Percentiles rank a stretch among this genome's conserved stretches.
Conservation (phyloP, 805 yeast species). For the Sugiyamaella chiloensis region DNA sequence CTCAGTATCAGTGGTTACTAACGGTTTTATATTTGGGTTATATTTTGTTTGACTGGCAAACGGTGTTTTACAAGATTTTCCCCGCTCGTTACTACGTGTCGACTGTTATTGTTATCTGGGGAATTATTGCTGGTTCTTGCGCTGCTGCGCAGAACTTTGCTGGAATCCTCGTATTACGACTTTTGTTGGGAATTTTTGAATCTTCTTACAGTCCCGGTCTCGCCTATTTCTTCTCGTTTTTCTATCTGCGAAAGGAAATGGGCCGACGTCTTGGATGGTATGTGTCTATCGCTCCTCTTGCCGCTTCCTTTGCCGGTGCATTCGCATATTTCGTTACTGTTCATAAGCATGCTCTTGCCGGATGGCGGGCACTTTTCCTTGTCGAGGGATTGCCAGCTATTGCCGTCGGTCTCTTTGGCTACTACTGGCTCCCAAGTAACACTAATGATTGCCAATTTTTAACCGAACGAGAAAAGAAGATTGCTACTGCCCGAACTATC, state of each 20-base stretch:
- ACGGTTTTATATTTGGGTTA: conserved; percentile 48
- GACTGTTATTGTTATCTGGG: conserved; percentile 15
- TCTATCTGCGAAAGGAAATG: conserved; percentile 32
- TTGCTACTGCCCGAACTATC: conserved; percentile 21
- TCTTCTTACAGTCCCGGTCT: conserved; percentile 34
- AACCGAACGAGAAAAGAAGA: conserved; percentile 36
- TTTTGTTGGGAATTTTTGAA: conserved; percentile 40
- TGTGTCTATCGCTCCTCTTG: conserved; percentile 37
- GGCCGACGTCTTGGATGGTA: conserved; percentile 30
- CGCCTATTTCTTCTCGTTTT: conserved; percentile 30
- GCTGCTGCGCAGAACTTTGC: conserved; percentile 45
- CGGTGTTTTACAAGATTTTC: conserved; percentile 16
- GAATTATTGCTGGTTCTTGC: conserved; percentile 35
- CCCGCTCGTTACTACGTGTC: conserved; percentile 16
- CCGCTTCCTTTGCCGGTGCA: conserved; percentile 60
- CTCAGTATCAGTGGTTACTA: conserved; percentile 44
- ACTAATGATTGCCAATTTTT: conserved; percentile 49
- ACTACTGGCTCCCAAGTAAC: conserved; percentile 32
- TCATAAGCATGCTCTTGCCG: conserved; percentile 37
- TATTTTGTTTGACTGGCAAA: conserved; percentile 43
- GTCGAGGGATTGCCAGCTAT: conserved; percentile 44
- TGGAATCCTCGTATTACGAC: conserved; percentile 41
- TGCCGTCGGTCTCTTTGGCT: conserved; percentile 38
- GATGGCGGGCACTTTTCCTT: conserved; percentile 46
- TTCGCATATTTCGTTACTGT: conserved; percentile 39